These are phyloP conservation scores for Cytospora chrysosperma DNA, from an alignment of 2,329 filamentous ascomycete genomes.

Conservation along the genomic window DNA sequence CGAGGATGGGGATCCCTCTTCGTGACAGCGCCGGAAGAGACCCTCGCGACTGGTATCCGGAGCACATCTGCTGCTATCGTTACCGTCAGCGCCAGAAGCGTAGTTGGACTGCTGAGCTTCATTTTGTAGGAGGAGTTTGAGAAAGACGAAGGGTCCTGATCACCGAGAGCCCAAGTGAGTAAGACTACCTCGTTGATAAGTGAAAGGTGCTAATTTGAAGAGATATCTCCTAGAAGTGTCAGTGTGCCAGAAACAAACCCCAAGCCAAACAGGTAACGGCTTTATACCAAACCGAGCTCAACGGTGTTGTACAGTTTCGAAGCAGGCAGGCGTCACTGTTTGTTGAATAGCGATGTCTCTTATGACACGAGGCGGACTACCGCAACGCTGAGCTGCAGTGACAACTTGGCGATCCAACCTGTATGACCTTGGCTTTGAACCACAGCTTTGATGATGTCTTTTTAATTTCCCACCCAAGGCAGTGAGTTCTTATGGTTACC, in stretches of 20 bases:
- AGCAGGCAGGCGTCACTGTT: not conserved
- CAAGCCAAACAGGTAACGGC: not conserved
- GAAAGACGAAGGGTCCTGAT: not conserved
- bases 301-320: not conserved
- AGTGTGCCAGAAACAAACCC: not conserved
- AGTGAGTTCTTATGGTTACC: not conserved
- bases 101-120: not conserved
- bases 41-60: constrained; percentile 26
- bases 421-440: not conserved
- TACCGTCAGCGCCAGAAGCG: constrained; percentile 12
- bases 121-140: constrained; percentile 3
- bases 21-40: constrained; percentile 21
- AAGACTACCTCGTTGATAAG: not conserved
- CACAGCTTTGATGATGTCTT: not conserved
- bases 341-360: not conserved
- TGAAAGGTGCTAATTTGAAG: not conserved
- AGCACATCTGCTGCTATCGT: constrained; percentile 24
- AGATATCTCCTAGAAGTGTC: not conserved
- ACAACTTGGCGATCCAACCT: constrained; percentile 2
- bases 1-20: constrained; percentile 26
- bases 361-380: not conserved
- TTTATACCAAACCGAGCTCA: not conserved
- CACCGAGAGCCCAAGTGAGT: not conserved
- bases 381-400: not conserved
- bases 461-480: not conserved